Base-by-base conservation (phyloP, 2,329 filamentous ascomycete species). In the Didymella pomorum region DNA sequence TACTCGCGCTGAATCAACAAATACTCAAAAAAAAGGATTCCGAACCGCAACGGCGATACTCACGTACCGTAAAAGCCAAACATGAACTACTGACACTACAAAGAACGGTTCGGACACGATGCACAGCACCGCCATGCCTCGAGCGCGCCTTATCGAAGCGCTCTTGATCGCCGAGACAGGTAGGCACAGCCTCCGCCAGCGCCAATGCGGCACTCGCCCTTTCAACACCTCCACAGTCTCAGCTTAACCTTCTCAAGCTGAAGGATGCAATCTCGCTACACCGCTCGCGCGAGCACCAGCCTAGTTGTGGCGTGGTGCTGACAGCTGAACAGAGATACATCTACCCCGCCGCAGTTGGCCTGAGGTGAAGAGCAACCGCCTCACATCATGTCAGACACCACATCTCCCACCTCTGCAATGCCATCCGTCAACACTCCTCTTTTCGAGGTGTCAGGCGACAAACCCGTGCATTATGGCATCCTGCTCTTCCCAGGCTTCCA, bases 401-500 rank as follows among this genome's bases (percentile, higher is more conserved):
- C 44, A 35, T 18, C 55, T 20, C 21, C 55, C 25, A 18, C 14
- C n/a, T 31, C 39, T n/a, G 25, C 44, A 12, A 39, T 14, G 16
- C 21, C 45, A 12, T 45, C 56, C 29, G 20, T 25, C 37, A 49
- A 56, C 16, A 28, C 11, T 26, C 57, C 52, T 7, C 57, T 60
- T 2, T 64, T 63, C 37, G 55, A 68, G 3, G 55, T 52, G 41
- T 39, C 60, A n/a, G 48, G 56, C 21, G 43, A 61, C 10, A 63
- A 45, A 21, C 52, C 67, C 2, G 41, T 68, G 2, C 65, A 70
- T 33, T 71, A 68, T 63, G 62, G 66, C 26, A 59, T 70, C 6
- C 41, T 70, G 1, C 57, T 70, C 18, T 71, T 70, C 43, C 61
- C 60, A 4, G 63, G 60, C n/a, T 67, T 70, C 28, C 65, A 71